Base-by-base conservation (phyloP, 169 alveolate species). In the Eimeria falciformis region DNA sequence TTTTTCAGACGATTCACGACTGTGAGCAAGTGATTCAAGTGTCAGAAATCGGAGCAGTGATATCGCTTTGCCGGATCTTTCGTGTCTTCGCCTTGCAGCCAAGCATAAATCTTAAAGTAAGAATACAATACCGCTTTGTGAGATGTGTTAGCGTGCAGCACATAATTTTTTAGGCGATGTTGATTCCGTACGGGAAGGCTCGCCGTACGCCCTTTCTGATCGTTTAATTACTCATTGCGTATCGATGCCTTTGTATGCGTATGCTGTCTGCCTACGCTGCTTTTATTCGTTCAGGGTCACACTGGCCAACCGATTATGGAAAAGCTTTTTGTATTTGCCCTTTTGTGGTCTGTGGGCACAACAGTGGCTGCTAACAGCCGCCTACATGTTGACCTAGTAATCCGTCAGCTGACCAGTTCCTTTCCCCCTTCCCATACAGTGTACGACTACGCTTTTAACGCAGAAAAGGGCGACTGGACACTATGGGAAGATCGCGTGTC, bases 311-410 rank as follows among this genome's bases (percentile, higher is more conserved):
- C 89, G 33, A 29, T 81, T 21, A 18, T 68, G 94, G 97, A 81
- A 97, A 96, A 93, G 96, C 91, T 96, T 95, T 97, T 97, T 77
- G 96, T 96, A 5, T 97, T 97, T 90, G 94, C 98, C 33, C 91
- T 97, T 29, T 93, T 97, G n/a, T 98, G 99, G 99, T 96, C 98
- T 18, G 81, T 98, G 90, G 99, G 99, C 7, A 98, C 98, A 0
- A 94, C 98, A 18, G 98, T 97, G 66, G 97, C 97, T 62, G 99
- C 97, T 86, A 95, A 93, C 90, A 96, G 98, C 88, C 92, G 99
- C 66, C 94, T 94, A 29, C 91, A 92, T 21, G 91, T 98, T 47
- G 97, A 97, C 90, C 93, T 94, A 69, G 93, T 93, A 45, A 94
- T 97, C 66, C 97, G 98, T 37, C 98, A 97, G 65, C 95, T 96